A percentile compares a stretch with the other conserved stretches of the same genome.
Evolutionary conservation across 345 rosid species (phyloP).

Genomic region (Triadica sebifera): DNA sequence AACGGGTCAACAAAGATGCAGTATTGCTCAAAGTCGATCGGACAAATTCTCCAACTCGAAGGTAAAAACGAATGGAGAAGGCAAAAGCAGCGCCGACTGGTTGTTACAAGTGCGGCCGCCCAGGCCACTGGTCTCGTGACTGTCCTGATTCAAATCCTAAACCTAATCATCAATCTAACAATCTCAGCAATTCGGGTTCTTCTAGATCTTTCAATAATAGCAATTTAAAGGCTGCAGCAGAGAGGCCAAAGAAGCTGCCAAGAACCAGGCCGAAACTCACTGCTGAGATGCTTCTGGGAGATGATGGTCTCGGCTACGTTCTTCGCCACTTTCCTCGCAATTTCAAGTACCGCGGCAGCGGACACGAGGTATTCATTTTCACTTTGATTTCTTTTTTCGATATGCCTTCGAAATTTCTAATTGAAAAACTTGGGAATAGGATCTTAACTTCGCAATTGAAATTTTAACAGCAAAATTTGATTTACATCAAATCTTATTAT

Average conservation of each 20-base stretch:
- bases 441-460: too few species aligned
- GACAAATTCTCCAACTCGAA: not conserved
- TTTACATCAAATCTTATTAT: not conserved
- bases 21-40: not conserved
- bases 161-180: constrained; percentile 3
- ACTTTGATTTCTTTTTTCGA: not conserved
- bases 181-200: constrained; percentile 10
- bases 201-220: constrained; percentile 21
- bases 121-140: constrained; percentile 98
- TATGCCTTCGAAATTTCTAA: too few species aligned
- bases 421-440: too few species aligned
- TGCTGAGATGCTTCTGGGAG: constrained; percentile 70
- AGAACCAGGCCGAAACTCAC: constrained; percentile 76
- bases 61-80: constrained; percentile 36
- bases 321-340: constrained; percentile 84
- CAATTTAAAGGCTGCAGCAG: constrained; percentile 19
- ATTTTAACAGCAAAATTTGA: too few species aligned
- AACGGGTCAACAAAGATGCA: not conserved
- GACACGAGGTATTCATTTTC: constrained; percentile 63
- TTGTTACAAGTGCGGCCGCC: constrained; percentile 95
- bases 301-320: constrained; percentile 78
- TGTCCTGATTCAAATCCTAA: constrained; percentile 46
- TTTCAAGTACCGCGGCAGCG: constrained; percentile 74
- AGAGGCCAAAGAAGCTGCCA: constrained; percentile 54
- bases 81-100: constrained; percentile 64